Percentiles rank a stretch among this genome's conserved stretches.
Conservation (phyloP, 2,329 filamentous ascomycete genomes). For the Aureobasidium sp. region DNA sequence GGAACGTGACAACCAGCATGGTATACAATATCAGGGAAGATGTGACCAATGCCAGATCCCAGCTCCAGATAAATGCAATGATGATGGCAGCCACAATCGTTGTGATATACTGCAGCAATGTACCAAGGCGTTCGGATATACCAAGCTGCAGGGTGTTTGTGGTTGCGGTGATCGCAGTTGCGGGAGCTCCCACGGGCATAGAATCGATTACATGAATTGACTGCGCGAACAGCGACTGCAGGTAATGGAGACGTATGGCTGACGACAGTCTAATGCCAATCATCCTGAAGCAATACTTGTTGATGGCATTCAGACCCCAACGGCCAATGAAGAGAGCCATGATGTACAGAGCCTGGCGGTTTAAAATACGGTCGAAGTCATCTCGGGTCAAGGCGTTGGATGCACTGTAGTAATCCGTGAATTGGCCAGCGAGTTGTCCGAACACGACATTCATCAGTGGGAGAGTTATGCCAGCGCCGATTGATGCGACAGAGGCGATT, state of each 20-base stretch:
- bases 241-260: slow-evolving; percentile 54
- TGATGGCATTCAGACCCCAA: slow-evolving; percentile 57
- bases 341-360: slow-evolving; percentile 51
- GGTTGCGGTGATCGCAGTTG: slow-evolving; percentile 58
- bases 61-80: slow-evolving; percentile 59
- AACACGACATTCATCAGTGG: slow-evolving; percentile 59
- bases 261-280: slow-evolving; percentile 57
- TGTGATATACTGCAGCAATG: slow-evolving; percentile 53
- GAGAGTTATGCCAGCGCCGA: slow-evolving; percentile 54
- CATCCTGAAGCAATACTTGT: slow-evolving; percentile 58
- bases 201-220: slow-evolving; percentile 59
- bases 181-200: slow-evolving; percentile 55
- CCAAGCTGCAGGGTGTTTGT: slow-evolving; percentile 61
- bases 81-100: slow-evolving; percentile 63
- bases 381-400: slow-evolving; percentile 22
- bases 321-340: slow-evolving; percentile 58
- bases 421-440: slow-evolving; percentile 54
- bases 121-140: slow-evolving; percentile 65
- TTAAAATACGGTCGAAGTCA: slow-evolving; percentile 33
- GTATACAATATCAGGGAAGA: slow-evolving; percentile 49
- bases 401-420: slow-evolving; percentile 51
- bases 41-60: slow-evolving; percentile 57
- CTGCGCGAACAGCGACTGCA: slow-evolving; percentile 53
- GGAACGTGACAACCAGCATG: slow-evolving; percentile 30
- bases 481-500: slow-evolving; percentile 27